Evolutionary conservation across 2,329 filamentous ascomycete species (phyloP).

Genomic region (Cladosporium oxysporum): DNA sequence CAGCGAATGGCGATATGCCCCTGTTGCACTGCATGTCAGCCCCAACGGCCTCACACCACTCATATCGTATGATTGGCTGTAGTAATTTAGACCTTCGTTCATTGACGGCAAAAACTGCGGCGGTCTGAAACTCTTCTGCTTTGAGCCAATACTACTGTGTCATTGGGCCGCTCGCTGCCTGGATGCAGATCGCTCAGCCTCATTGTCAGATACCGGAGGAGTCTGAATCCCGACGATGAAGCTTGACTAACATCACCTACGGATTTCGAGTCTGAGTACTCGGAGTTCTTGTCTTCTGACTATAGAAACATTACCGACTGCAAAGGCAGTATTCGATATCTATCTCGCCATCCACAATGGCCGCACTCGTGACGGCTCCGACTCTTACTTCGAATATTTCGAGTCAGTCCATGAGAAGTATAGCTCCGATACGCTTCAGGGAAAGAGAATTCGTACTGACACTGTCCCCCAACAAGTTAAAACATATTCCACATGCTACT

Average conservation of each 20-base stretch:
- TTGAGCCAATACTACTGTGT: background rate
- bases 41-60: background rate
- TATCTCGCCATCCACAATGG: background rate
- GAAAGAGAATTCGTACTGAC: background rate
- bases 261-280: background rate
- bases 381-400: background rate
- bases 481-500: conserved; percentile 1
- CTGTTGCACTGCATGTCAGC: conserved; percentile 3
- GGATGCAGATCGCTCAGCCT: background rate
- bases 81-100: background rate
- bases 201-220: background rate
- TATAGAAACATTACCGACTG: background rate
- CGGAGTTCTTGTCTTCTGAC: background rate
- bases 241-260: background rate
- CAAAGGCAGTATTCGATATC: background rate
- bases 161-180: background rate
- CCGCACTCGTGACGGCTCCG: background rate
- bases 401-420: background rate
- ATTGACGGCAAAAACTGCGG: background rate
- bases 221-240: background rate
- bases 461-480: background rate
- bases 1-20: background rate
- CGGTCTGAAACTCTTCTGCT: background rate
- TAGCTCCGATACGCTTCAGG: background rate
- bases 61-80: background rate